Conservation (phyloP, 805 yeast genomes). For the Metschnikowia sp. region DNA sequence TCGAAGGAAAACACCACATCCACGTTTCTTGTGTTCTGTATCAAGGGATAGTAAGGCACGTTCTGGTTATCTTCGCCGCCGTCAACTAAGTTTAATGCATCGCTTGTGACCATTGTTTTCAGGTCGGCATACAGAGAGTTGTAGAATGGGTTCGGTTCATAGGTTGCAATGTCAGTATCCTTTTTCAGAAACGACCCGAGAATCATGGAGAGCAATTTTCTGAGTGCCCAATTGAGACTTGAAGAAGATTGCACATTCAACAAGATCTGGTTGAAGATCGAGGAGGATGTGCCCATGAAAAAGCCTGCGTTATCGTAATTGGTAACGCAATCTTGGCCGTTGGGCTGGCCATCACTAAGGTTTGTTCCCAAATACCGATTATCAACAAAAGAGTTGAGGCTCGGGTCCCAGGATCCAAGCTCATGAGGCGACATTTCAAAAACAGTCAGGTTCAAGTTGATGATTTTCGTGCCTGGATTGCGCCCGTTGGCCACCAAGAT, state of each 20-base stretch:
- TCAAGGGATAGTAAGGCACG: slow-evolving; percentile 62
- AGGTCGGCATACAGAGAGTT: slow-evolving; percentile 35
- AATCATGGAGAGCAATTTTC: slow-evolving; percentile 21
- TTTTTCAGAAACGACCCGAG: slow-evolving; percentile 39
- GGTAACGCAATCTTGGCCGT: slow-evolving; percentile 21
- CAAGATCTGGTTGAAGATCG: slow-evolving; percentile 69
- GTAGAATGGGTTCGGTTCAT: slow-evolving; percentile 67
- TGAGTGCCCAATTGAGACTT: slow-evolving; percentile 16
- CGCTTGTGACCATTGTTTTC: slow-evolving; percentile 32
- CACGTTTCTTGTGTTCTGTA: slow-evolving; percentile 57
- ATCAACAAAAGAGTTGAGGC: slow-evolving; percentile 29
- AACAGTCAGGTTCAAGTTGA: slow-evolving; percentile 64
- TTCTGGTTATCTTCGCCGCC: slow-evolving; percentile 80
- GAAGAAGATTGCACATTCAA: slow-evolving; percentile 48
- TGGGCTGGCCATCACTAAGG: slow-evolving; percentile 21
- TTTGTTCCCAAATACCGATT: slow-evolving; percentile 30
- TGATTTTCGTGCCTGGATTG: slow-evolving; percentile 54
- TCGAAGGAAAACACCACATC: slow-evolving; percentile 67
- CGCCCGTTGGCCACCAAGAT: slow-evolving; percentile 61
- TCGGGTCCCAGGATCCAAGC: slow-evolving; percentile 43
- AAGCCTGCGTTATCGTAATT: slow-evolving; percentile 56
- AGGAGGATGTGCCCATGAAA: slow-evolving; percentile 77
- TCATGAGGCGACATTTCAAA: slow-evolving; percentile 39
- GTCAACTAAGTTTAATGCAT: slow-evolving; percentile 58
- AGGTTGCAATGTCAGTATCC: slow-evolving; percentile 67